phyloP scores from a whole-genome alignment of 345 rosid genomes.

The Citrus hindsii region DNA sequence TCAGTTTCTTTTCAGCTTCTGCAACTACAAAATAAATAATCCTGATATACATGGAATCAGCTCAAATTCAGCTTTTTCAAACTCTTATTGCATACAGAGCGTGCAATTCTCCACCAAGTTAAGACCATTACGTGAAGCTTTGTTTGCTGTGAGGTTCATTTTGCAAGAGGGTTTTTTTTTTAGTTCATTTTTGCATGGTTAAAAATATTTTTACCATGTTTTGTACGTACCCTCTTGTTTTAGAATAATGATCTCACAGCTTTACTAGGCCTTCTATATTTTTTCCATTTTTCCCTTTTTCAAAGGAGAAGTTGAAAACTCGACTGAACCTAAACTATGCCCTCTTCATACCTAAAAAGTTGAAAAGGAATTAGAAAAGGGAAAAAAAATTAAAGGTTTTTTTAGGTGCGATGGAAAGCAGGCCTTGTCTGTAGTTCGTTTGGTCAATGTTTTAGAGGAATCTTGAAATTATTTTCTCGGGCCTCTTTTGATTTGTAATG shows the following conservation, averaged over 20 bases:
- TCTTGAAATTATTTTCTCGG: neutral
- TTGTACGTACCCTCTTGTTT: constrained; percentile 31
- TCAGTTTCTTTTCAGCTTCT: neutral
- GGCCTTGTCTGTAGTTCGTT: constrained; percentile 23
- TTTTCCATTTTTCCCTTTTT: neutral
- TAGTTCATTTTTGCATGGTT: constrained; percentile 31
- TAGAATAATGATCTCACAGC: constrained; percentile 31
- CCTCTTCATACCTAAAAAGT: constrained; percentile 11
- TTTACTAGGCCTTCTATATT: neutral
- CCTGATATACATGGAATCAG: neutral
- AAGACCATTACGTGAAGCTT: constrained; percentile 26
- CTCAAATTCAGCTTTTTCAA: neutral
- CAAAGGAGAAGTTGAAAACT: constrained; percentile 19
- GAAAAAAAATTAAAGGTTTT: neutral
- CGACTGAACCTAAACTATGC: constrained; percentile 6
- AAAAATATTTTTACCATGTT: constrained; percentile 27
- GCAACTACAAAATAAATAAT: neutral
- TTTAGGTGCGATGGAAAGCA: constrained; percentile 24
- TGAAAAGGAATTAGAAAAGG: constrained; percentile 2
- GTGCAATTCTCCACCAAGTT: constrained; percentile 19
- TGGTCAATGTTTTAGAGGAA: constrained; percentile 29
- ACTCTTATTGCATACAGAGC: constrained; percentile 15
- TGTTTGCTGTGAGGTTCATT: constrained; percentile 40
- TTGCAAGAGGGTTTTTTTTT: constrained; percentile 32
- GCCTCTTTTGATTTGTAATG: constrained; percentile 26